These are phyloP conservation scores for Pythium myriotylum DNA, from an alignment of 352 stramenopile species.

Conservation along the genomic window DNA sequence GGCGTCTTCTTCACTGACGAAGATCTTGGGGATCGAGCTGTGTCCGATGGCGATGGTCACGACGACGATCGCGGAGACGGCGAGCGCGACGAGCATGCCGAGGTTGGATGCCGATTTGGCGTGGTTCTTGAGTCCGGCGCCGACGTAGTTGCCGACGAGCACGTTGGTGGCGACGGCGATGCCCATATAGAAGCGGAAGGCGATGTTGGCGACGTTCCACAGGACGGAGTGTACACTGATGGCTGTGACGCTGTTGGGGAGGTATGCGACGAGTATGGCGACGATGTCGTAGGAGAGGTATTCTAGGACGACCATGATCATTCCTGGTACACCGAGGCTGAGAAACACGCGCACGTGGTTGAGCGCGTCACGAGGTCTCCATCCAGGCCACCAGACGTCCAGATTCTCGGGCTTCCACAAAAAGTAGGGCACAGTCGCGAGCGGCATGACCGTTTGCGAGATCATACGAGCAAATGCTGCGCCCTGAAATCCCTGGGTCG, in stretches of 20 bases:
- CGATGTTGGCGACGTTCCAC: conserved; percentile 63
- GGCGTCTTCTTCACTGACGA: conserved; percentile 62
- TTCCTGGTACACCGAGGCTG: conserved; percentile 61
- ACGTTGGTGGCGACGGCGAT: conserved; percentile 82
- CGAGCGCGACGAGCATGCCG: conserved; percentile 57
- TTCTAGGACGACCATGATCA: conserved; percentile 80
- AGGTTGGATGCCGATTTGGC: conserved; percentile 77
- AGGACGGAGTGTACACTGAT: conserved; percentile 81
- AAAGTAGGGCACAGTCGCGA: conserved; percentile 62
- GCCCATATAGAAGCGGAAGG: conserved; percentile 83
- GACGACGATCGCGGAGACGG: conserved; percentile 36
- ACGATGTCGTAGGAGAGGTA: conserved; percentile 85
- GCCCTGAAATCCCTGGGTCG: conserved; percentile 67
- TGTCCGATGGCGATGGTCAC: conserved; percentile 45
- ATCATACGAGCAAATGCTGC: conserved; percentile 65
- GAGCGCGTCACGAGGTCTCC: not conserved
- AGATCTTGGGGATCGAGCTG: conserved; percentile 52
- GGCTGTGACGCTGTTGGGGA: conserved; percentile 63
- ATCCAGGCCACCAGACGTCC: conserved; percentile 40
- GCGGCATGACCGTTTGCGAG: conserved; percentile 44
- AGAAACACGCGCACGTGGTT: conserved; percentile 65
- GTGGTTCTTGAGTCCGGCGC: conserved; percentile 80
- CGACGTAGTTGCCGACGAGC: conserved; percentile 82
- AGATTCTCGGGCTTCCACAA: conserved; percentile 36
- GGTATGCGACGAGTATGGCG: conserved; percentile 58